A percentile compares a stretch with the other conserved stretches of the same genome.
Conservation (phyloP, 2,329 filamentous ascomycete species). For the Pyrenophora tritici-repentis region DNA sequence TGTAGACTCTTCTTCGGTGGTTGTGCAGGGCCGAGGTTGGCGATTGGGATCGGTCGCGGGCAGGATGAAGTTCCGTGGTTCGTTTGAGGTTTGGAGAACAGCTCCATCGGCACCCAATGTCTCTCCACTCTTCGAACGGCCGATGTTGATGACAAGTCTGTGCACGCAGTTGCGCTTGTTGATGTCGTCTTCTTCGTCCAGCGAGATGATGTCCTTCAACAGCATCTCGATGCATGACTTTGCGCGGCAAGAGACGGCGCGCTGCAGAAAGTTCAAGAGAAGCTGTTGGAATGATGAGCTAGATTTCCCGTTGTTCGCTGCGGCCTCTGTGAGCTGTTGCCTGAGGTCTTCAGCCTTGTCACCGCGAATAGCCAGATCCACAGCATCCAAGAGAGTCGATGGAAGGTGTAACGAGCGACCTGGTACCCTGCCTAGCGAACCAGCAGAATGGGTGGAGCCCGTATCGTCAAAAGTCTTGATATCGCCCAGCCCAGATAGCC, state of each 20-base stretch:
- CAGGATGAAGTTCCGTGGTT: constrained; percentile 75
- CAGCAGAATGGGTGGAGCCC: constrained; percentile 68
- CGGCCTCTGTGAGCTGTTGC: constrained; percentile 63
- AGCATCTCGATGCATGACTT: constrained; percentile 73
- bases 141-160: constrained; percentile 88
- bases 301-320: constrained; percentile 54
- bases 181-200: constrained; percentile 89
- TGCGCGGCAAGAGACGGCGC: constrained; percentile 72
- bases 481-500: constrained; percentile 82
- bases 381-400: constrained; percentile 67
- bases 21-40: constrained; percentile 65
- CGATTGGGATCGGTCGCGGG: constrained; percentile 72
- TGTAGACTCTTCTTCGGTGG: constrained; percentile 66
- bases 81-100: constrained; percentile 54
- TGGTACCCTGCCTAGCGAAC: constrained; percentile 76
- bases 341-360: constrained; percentile 66
- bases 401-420: constrained; percentile 77
- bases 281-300: constrained; percentile 65
- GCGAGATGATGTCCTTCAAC: constrained; percentile 67
- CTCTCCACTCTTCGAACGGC: constrained; percentile 68
- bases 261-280: constrained; percentile 79
- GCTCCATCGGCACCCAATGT: constrained; percentile 56
- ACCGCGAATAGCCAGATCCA: constrained; percentile 73
- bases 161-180: constrained; percentile 94
- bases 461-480: constrained; percentile 76